Percentiles rank a stretch among this genome's conserved stretches.
Conservation (phyloP, 1,284 basidiomycete genomes). For the Naganishia cerealis region DNA sequence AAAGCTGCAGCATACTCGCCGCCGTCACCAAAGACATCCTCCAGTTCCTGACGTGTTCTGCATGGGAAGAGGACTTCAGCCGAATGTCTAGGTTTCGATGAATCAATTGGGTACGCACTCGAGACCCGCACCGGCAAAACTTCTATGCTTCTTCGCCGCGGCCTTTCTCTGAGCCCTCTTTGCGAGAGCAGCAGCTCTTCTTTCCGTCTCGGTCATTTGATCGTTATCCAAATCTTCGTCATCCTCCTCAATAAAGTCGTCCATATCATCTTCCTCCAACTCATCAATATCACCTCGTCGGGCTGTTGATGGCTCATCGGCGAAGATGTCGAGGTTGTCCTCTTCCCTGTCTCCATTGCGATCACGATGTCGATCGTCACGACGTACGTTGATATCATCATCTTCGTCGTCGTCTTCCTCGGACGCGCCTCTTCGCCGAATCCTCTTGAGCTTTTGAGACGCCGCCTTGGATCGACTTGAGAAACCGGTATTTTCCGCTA, state of each 20-base stretch:
- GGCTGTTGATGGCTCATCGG: constrained; percentile 45
- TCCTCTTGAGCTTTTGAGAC: constrained; percentile 43
- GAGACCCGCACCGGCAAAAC: constrained; percentile 80
- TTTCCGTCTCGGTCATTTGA: constrained; percentile 68
- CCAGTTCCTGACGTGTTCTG: constrained; percentile 95
- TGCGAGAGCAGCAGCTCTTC: constrained; percentile 60
- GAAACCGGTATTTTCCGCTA: constrained; percentile 88
- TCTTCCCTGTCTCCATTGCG: not conserved
- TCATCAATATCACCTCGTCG: constrained; percentile 48
- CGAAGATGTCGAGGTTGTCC: constrained; percentile 48
- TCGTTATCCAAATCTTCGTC: constrained; percentile 59
- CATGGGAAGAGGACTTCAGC: constrained; percentile 40
- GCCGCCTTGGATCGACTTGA: constrained; percentile 51
- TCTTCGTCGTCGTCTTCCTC: constrained; percentile 58
- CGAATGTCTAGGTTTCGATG: constrained; percentile 13
- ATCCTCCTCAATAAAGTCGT: constrained; percentile 87
- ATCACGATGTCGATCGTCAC: not conserved
- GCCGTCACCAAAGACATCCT: constrained; percentile 95
- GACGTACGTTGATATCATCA: constrained; percentile 60
- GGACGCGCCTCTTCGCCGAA: constrained; percentile 47
- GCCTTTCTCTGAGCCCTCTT: constrained; percentile 68
- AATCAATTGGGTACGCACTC: constrained; percentile 60
- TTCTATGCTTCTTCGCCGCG: constrained; percentile 68
- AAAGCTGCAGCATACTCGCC: constrained; percentile 95
- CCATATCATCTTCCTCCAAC: constrained; percentile 62